Percentiles rank a stretch among this genome's conserved stretches.
Conservation (phyloP, 441 rosid genomes). For the Aleurites moluccanus region DNA sequence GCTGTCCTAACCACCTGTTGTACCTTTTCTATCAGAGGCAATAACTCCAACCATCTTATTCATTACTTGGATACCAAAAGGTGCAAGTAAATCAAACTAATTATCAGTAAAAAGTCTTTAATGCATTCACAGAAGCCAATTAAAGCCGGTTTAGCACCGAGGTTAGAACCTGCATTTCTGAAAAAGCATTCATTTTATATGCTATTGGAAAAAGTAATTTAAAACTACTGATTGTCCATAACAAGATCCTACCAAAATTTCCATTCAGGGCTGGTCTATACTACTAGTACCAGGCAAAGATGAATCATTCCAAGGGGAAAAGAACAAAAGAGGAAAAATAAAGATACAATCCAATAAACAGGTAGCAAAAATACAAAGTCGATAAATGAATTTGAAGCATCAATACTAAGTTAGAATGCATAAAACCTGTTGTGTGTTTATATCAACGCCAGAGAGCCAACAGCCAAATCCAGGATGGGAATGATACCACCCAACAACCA, state of each 20-base stretch:
- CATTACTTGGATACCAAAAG: not conserved
- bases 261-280: not conserved
- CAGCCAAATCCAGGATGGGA: conserved; percentile 99
- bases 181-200: too few species aligned
- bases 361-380: not conserved
- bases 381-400: not conserved
- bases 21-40: not conserved
- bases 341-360: not conserved
- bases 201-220: too few species aligned
- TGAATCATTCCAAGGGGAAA: not conserved
- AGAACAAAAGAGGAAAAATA: not conserved
- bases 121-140: not conserved
- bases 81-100: not conserved
- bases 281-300: not conserved
- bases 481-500: conserved; percentile 99
- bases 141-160: too few species aligned
- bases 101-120: not conserved
- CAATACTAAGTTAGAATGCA: conserved; percentile 8
- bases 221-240: not conserved
- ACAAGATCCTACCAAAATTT: not conserved
- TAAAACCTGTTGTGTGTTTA: conserved; percentile 90
- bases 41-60: not conserved
- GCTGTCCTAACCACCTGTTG: not conserved
- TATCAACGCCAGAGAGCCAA: conserved; percentile 99
- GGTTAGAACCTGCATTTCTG: too few species aligned